These are phyloP conservation scores for Drechmeria coniospora DNA, from an alignment of 2,329 filamentous ascomycete genomes.

Conservation along the genomic window DNA sequence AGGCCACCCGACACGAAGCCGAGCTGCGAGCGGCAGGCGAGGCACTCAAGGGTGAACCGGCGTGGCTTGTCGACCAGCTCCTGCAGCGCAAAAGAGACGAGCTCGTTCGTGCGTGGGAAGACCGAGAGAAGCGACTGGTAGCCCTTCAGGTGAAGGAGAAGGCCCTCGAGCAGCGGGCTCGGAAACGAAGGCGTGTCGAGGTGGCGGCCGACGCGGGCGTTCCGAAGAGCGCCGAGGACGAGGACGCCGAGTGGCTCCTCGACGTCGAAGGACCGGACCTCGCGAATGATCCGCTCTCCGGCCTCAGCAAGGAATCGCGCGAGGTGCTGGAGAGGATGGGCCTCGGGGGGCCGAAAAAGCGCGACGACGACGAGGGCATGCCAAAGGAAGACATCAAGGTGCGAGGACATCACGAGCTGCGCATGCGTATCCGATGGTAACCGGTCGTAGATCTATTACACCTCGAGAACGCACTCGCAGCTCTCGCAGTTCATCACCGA, in stretches of 20 bases:
- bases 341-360: constrained; percentile 20
- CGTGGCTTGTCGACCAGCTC: constrained; percentile 72
- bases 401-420: constrained; percentile 7
- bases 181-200: constrained; percentile 29
- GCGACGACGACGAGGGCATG: constrained; percentile 26
- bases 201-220: constrained; percentile 4
- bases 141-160: constrained; percentile 48
- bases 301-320: constrained; percentile 59
- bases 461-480: constrained; percentile 85
- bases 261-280: constrained; percentile 47
- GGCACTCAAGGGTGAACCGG: constrained; percentile 51
- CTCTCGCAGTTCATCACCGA: constrained; percentile 78
- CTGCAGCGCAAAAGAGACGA: constrained; percentile 52
- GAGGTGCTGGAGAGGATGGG: constrained; percentile 55
- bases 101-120: constrained; percentile 49
- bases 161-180: constrained; percentile 34
- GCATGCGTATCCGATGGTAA: constrained; percentile 13
- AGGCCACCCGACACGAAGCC: constrained; percentile 42
- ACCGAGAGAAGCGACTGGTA: constrained; percentile 57
- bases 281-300: constrained; percentile 27
- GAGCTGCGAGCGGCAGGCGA: constrained; percentile 28
- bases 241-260: constrained; percentile 59
- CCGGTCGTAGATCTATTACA: constrained; percentile 58
- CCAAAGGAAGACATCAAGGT: constrained; percentile 55
- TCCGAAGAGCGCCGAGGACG: constrained; percentile 19